Conservation (phyloP, 2,329 filamentous ascomycete species). For the Coleophoma cylindrospora region DNA sequence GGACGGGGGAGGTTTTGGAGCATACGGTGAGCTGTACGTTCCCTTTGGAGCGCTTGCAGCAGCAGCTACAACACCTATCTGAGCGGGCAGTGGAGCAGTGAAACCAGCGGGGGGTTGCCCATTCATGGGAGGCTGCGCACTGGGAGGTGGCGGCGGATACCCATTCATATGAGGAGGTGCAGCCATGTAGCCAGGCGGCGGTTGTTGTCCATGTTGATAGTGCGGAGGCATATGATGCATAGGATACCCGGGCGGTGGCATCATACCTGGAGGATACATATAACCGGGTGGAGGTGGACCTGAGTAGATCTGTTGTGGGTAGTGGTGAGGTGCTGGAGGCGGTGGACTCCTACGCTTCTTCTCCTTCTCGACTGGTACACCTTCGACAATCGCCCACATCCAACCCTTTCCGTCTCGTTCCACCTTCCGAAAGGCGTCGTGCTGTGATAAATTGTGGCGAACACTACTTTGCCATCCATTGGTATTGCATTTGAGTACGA, state of each 20-base stretch:
- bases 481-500: constrained; percentile 45
- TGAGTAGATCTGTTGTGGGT: constrained; percentile 23
- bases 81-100: constrained; percentile 15
- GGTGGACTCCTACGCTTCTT: constrained; percentile 41
- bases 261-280: constrained; percentile 15
- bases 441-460: constrained; percentile 54
- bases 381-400: constrained; percentile 48
- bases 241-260: constrained; percentile 17
- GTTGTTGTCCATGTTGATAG: constrained; percentile 12
- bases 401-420: constrained; percentile 50
- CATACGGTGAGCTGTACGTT: constrained; percentile 29
- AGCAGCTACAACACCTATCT: constrained; percentile 11
- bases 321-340: constrained; percentile 27
- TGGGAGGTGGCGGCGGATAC: constrained; percentile 9
- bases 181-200: constrained; percentile 14
- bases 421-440: constrained; percentile 48
- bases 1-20: constrained; percentile 19
- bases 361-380: constrained; percentile 49
- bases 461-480: constrained; percentile 58
- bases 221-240: constrained; percentile 16
- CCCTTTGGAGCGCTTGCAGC: not conserved
- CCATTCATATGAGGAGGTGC: constrained; percentile 11
- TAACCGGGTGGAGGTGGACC: constrained; percentile 14
- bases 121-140: constrained; percentile 10
- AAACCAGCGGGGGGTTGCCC: constrained; percentile 9